Conservation (phyloP, 352 stramenopile genomes). For the Globisporangium lucens region DNA sequence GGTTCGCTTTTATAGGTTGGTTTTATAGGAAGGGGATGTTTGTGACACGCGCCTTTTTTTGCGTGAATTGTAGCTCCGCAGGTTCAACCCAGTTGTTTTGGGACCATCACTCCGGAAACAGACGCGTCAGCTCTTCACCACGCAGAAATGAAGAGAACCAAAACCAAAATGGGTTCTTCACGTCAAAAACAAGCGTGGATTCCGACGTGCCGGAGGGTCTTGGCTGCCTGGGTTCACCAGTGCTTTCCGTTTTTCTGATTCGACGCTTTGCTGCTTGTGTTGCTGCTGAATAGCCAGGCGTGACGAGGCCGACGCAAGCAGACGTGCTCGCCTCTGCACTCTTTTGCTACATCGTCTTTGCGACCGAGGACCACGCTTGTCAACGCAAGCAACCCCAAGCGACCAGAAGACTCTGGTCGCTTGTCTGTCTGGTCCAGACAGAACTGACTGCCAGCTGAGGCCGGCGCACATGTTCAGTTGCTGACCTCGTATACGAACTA, state of each 20-base stretch:
- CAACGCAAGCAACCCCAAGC: neutral
- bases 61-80: constrained; percentile 12
- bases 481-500: neutral
- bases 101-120: constrained; percentile 5
- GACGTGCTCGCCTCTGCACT: neutral
- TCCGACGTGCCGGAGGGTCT: neutral
- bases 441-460: neutral
- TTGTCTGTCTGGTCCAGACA: neutral
- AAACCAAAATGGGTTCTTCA: neutral
- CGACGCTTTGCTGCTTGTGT: neutral
- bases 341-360: neutral
- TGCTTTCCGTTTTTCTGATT: neutral
- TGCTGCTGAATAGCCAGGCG: neutral
- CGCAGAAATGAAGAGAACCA: neutral
- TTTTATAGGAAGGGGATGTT: neutral
- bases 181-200: neutral
- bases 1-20: neutral
- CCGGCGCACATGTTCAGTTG: neutral
- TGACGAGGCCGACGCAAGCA: neutral
- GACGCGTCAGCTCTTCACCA: neutral
- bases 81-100: neutral
- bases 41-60: constrained; percentile 5
- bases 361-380: neutral
- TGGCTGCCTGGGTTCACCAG: neutral
- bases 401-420: neutral